These are phyloP conservation scores for Polysphondylium violaceum DNA, from an alignment of 78 protist genomes.

Conservation along the genomic window DNA sequence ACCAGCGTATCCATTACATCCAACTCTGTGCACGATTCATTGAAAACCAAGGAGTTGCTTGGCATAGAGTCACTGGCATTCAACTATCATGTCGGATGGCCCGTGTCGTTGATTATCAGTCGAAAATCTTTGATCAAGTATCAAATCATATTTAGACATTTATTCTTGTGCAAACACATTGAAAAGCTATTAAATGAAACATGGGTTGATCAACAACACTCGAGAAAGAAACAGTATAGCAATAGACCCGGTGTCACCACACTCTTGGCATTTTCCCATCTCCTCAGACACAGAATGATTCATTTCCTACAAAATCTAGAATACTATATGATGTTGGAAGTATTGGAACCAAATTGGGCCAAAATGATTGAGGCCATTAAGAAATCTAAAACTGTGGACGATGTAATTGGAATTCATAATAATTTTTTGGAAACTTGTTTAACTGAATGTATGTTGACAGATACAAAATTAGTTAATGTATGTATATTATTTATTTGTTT, in stretches of 20 bases:
- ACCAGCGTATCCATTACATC: not conserved
- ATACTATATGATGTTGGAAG: conserved; percentile 89
- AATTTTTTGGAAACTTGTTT: conserved; percentile 86
- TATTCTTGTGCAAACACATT: conserved; percentile 88
- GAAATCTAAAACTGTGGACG: conserved; percentile 80
- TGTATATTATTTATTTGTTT: not conserved
- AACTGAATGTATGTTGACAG: conserved; percentile 85
- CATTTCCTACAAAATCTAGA: conserved; percentile 88
- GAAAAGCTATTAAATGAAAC: conserved; percentile 77
- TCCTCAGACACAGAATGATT: conserved; percentile 88
- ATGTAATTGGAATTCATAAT: conserved; percentile 79
- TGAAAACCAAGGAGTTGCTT: conserved; percentile 4
- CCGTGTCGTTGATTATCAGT: conserved; percentile 87
- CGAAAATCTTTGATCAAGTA: conserved; percentile 81
- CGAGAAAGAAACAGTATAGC: not conserved
- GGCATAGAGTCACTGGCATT: conserved; percentile 89
- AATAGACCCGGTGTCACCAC: conserved; percentile 21
- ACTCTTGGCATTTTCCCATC: conserved; percentile 43
- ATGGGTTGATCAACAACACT: conserved; percentile 77
- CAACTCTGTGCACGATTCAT: not conserved
- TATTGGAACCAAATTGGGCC: conserved; percentile 90
- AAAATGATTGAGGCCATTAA: conserved; percentile 50
- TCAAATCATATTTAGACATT: conserved; percentile 92
- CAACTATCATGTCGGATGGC: conserved; percentile 89
- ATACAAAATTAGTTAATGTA: conserved; percentile 47